These are phyloP conservation scores for Leccinum variicolor DNA, from an alignment of 768 basidiomycete species.

Conservation along the genomic window DNA sequence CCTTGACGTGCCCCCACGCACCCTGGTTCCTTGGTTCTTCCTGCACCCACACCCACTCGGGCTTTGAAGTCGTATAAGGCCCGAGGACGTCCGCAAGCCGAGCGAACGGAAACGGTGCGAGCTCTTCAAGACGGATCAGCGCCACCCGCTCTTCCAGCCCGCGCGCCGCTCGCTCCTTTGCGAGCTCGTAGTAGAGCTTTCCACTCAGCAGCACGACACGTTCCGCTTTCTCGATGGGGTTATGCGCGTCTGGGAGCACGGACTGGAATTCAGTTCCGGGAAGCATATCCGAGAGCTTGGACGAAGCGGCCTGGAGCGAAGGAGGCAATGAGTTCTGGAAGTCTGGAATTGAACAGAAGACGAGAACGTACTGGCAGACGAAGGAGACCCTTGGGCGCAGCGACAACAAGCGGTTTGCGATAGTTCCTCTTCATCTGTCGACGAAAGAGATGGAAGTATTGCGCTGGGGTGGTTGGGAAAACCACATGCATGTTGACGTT, in stretches of 20 bases:
- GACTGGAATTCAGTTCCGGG: slow-evolving; percentile 62
- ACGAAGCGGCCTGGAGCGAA: slow-evolving; percentile 62
- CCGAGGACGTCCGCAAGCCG: slow-evolving; percentile 45
- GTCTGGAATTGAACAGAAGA: neutral
- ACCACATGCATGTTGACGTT: slow-evolving; percentile 84
- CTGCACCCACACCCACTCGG: slow-evolving; percentile 61
- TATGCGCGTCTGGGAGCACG: slow-evolving; percentile 52
- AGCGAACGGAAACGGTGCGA: slow-evolving; percentile 83
- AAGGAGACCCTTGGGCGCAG: slow-evolving; percentile 80
- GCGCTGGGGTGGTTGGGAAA: slow-evolving; percentile 86
- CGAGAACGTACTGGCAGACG: slow-evolving; percentile 59
- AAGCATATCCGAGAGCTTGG: slow-evolving; percentile 58
- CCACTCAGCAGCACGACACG: slow-evolving; percentile 77
- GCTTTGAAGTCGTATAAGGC: slow-evolving; percentile 38
- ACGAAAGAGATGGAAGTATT: slow-evolving; percentile 91
- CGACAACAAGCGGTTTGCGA: slow-evolving; percentile 82
- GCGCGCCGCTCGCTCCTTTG: slow-evolving; percentile 57
- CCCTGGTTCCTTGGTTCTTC: slow-evolving; percentile 92
- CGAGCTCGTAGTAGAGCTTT: slow-evolving; percentile 86
- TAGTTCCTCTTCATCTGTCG: slow-evolving; percentile 83
- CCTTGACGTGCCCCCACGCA: slow-evolving; percentile 63
- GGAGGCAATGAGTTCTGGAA: neutral
- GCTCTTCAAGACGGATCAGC: slow-evolving; percentile 78
- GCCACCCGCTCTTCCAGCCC: slow-evolving; percentile 52
- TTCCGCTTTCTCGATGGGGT: slow-evolving; percentile 38